Evolutionary conservation across 176 grass and related monocot genomes (phyloP).

Genomic region (Aegilops sharonensis): DNA sequence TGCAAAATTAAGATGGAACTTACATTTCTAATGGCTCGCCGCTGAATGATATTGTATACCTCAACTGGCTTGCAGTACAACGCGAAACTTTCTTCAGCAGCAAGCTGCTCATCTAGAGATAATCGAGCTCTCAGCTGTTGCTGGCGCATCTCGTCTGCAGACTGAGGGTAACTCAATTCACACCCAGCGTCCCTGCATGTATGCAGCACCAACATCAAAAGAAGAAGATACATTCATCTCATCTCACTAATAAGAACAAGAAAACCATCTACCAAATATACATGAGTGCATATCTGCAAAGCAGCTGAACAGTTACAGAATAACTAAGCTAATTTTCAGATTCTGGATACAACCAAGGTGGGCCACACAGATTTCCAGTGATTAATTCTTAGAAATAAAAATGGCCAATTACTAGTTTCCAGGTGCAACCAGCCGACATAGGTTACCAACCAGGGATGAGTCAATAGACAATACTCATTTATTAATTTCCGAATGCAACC

Average conservation of each 20-base stretch:
- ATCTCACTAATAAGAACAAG: neutral
- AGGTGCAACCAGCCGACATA: neutral
- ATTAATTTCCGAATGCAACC: neutral
- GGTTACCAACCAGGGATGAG: neutral
- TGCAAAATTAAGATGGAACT: conserved; percentile 3
- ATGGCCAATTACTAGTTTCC: neutral
- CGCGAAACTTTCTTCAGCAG: conserved; percentile 85
- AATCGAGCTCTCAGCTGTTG: conserved; percentile 57
- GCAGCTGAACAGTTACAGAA: conserved; percentile 3
- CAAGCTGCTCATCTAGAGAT: conserved; percentile 66
- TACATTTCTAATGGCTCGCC: conserved; percentile 77
- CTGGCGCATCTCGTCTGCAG: conserved; percentile 57
- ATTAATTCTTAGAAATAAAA: neutral
- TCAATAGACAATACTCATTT: neutral
- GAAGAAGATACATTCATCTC: neutral
- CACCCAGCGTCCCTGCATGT: conserved; percentile 45
- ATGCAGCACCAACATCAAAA: neutral
- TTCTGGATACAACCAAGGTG: conserved; percentile 2
- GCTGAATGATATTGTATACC: conserved; percentile 93
- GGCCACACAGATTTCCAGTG: neutral
- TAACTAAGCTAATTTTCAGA: neutral
- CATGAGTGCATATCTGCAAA: neutral
- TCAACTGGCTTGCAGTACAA: conserved; percentile 89
- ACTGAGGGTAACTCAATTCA: conserved; percentile 35
- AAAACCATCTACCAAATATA: neutral